phyloP scores from a whole-genome alignment of 768 basidiomycete genomes.

The Mrakia frigida region DNA sequence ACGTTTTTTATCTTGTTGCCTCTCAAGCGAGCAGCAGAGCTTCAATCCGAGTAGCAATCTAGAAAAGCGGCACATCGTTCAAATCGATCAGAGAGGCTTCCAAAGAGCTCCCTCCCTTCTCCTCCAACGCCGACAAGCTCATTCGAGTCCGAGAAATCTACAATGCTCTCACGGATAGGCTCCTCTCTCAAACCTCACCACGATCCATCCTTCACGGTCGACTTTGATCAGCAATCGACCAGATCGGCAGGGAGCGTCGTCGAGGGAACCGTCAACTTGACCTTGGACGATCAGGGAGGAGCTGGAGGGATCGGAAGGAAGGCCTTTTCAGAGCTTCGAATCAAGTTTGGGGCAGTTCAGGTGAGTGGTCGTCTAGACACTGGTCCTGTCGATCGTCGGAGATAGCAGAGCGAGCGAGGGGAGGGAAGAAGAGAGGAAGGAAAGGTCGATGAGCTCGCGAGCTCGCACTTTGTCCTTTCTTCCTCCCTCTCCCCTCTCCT shows the following conservation, averaged over 20 bases:
- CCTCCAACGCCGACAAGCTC: no score
- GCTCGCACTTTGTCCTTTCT: no score
- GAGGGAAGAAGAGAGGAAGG: background rate
- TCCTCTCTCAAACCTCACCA: background rate
- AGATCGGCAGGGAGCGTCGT: background rate
- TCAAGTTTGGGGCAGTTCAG: constrained; percentile 4
- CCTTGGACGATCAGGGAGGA: background rate
- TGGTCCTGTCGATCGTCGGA: background rate
- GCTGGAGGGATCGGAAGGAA: background rate
- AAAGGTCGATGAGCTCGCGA: background rate
- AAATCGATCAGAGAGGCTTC: no score
- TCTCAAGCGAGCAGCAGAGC: no score
- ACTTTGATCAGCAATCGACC: background rate
- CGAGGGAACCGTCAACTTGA: background rate
- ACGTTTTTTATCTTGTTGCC: no score
- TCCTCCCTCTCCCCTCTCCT: no score
- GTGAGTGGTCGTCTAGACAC: background rate
- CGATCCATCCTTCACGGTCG: background rate
- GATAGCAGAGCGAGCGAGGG: background rate
- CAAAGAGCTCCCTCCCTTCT: no score
- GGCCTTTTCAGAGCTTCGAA: background rate
- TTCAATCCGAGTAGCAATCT: no score
- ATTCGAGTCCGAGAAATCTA: no score
- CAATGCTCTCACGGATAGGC: background rate
- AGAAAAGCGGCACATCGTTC: no score